Evolutionary conservation across 1,284 basidiomycete genomes (phyloP).

Genomic region (Apiotrichum sp.): DNA sequence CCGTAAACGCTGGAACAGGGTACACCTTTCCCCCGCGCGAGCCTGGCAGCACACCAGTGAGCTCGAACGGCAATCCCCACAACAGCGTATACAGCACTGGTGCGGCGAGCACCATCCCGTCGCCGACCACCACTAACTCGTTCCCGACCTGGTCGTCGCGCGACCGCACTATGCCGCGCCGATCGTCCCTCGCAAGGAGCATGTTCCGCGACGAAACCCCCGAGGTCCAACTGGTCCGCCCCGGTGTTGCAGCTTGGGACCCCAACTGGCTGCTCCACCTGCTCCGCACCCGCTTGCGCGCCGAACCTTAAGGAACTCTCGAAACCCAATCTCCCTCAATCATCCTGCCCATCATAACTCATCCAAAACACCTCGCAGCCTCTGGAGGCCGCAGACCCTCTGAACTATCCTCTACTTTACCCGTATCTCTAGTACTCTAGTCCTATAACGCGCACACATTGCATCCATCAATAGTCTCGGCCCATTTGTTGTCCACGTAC

Average conservation of each 20-base stretch:
- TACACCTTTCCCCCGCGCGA: conserved; percentile 24
- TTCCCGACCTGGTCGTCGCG: conserved; percentile 6
- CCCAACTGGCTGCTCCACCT: conserved; percentile 40
- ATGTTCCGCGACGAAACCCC: conserved; percentile 1
- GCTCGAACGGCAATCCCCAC: too few relatives aligned
- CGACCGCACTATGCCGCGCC: conserved; percentile 13
- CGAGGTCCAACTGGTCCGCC: neutral
- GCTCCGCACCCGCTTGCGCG: conserved; percentile 21
- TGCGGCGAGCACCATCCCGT: neutral
- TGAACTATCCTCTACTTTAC: too few relatives aligned
- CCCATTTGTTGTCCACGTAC: neutral
- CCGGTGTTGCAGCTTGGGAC: conserved; percentile 39
- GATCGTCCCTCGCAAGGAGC: conserved; percentile 18
- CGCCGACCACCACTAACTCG: neutral
- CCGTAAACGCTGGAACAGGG: conserved; percentile 5
- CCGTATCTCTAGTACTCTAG: neutral
- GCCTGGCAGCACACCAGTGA: neutral
- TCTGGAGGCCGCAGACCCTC: too few relatives aligned
- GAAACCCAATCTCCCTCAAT: too few relatives aligned
- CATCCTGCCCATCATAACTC: too few relatives aligned
- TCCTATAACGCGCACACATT: too few relatives aligned
- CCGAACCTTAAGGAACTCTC: conserved; percentile 7
- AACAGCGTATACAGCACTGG: neutral
- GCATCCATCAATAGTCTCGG: too few relatives aligned
- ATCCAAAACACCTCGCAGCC: too few relatives aligned